Base-by-base conservation (phyloP, 2,329 filamentous ascomycete genomes). In the Aspergillus awamori region DNA sequence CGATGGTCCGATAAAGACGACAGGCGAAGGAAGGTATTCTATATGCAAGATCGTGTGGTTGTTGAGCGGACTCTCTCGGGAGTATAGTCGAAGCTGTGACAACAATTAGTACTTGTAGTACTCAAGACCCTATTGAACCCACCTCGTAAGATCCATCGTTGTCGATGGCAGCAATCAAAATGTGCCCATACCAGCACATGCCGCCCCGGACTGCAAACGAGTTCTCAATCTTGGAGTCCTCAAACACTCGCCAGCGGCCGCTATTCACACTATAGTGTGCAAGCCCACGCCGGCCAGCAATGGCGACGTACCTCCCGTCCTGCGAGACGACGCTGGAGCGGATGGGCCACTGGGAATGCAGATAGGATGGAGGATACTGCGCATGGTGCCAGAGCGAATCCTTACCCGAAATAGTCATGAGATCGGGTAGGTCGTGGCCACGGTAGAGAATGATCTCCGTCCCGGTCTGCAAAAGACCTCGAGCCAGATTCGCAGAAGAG, bases 131-230 rank as follows among this genome's bases (percentile, higher is more conserved):
- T 20, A 10, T 15, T 33, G 17, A 39, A 57, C 64, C 24, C 76
- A 86, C 84, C 80, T 97, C 90, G 70, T 93, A 93, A 22, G 88
- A 88, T 66, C 88, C 86, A 67, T 90, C 91, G 57, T 87, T 88
- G 76, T 99, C 95, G n/a, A 97, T 89, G 4, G 94, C 93, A 41
- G 93, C 93, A 59, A 98, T 91, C 17, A 99, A 83, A 33, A 98
- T 91, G 77, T 99, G 94, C 67, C 96, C 93, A 73, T 96, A 93
- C 95, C 95, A 99, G 74, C 94, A 98, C 93, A 99, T 97, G 6
- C 95, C 95, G 53, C 95, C 95, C 64, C 93, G 85, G 13, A 99
- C 92, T 24, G 92, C 87, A 73, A 99, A 99, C 64, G 93, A 92
- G 69, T 93, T 93, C 76, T 98, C 95, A 71, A 89, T 85, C 30